Base-by-base conservation (phyloP, 306 rosid genomes). In the Corylus heterophylla region DNA sequence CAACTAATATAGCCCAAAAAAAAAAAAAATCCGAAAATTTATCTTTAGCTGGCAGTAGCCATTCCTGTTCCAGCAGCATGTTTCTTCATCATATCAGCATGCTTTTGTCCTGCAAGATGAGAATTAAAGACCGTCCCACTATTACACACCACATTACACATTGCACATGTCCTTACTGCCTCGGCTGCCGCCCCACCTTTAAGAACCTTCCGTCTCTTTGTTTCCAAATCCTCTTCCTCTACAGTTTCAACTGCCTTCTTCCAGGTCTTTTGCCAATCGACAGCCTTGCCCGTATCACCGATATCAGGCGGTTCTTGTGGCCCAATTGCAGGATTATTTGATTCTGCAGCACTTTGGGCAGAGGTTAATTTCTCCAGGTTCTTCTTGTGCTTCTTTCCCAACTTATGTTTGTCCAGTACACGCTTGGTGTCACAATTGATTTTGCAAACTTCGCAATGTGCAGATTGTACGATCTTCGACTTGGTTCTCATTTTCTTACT, bases 301-400 rank as follows among this genome's bases (percentile, higher is more conserved):
- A 49, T 49, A 20, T 74, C 22, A 0, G 39, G 63, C 27, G n/a
- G 76, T 22, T 37, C 54, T 50, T 78, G 83, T 25, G 83, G 88
- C 35, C 85, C 88, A 69, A 85, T 82, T 22, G 78, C 49, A 63
- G 83, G 76, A 48, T 71, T 85, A 25, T 83, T 58, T 31, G 83
- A 18, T 16, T 5, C 75, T 0, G 78, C 54, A 54, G 49, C 77
- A 79, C 71, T 72, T 47, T 64, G 83, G 29, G 74, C 55, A 6
- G 74, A 56, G 44, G 76, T 88, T 62, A 79, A 74, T 77, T 83
- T 85, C 25, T 75, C 89, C 79, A 85, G 44, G 73, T 83, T 88
- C 79, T 66, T 79, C 84, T 85, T 84, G 87, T 88, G 91, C 74
- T 76, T 88, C 82, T 85, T 88, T 20, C 91, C 91, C 73, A 79